These are phyloP conservation scores for Smithsoniella earleae DNA, from an alignment of 163 green algal genomes.

Conservation along the genomic window DNA sequence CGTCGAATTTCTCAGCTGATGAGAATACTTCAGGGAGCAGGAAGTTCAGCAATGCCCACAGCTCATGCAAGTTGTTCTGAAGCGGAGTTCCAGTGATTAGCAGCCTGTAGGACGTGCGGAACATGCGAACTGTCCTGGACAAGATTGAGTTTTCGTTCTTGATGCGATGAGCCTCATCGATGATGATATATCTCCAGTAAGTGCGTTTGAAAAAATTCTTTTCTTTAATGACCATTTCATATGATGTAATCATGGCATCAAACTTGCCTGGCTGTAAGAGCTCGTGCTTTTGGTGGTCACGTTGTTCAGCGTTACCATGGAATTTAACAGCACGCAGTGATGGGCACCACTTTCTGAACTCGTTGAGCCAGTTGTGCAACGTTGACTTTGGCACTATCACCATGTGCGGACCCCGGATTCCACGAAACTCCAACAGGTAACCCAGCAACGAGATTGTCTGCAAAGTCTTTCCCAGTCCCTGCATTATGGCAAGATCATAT, in stretches of 20 bases:
- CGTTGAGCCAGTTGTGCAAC: slow-evolving; percentile 99
- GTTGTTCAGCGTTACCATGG: slow-evolving; percentile 82
- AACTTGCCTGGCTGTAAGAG: slow-evolving; percentile 70
- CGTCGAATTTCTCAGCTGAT: slow-evolving; percentile 91
- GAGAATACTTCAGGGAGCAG: slow-evolving; percentile 87
- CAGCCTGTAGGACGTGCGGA: slow-evolving; percentile 92
- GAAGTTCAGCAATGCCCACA: slow-evolving; percentile 99
- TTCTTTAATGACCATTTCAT: slow-evolving; percentile 99
- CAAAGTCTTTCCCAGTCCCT: slow-evolving; percentile 92
- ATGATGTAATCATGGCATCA: slow-evolving; percentile 93
- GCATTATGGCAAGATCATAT: slow-evolving; percentile 8
- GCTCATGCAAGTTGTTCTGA: slow-evolving; percentile 98
- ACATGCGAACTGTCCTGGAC: slow-evolving; percentile 71
- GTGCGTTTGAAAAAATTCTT: slow-evolving; percentile 91
- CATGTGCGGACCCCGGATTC: slow-evolving; percentile 94
- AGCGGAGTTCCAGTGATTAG: slow-evolving; percentile 96
- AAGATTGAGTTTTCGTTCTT: slow-evolving; percentile 99
- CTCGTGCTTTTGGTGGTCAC: slow-evolving; percentile 38
- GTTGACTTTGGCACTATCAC: slow-evolving; percentile 97
- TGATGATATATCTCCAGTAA: slow-evolving; percentile 99
- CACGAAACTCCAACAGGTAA: slow-evolving; percentile 93
- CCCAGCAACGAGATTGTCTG: slow-evolving; percentile 96
- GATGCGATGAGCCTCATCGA: slow-evolving; percentile 98
- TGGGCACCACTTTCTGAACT: slow-evolving; percentile 93
- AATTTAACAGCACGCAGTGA: slow-evolving; percentile 86